Percentiles rank a stretch among this genome's conserved stretches.
Evolutionary conservation across 2,329 filamentous ascomycete genomes (phyloP).

Genomic region (Pyrenophora tritici-repentis): DNA sequence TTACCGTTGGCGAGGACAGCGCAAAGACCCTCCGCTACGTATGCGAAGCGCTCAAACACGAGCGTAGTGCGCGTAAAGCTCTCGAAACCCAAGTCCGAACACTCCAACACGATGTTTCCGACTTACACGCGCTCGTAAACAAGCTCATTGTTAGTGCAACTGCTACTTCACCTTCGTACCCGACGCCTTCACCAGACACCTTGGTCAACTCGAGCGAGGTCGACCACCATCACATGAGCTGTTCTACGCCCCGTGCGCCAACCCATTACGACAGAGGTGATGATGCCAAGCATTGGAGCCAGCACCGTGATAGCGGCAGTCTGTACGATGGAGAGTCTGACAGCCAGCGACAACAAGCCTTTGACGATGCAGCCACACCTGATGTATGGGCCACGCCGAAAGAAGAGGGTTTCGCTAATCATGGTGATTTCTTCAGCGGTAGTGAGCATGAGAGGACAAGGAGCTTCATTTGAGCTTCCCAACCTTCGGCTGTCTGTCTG

Average conservation of each 20-base stretch:
- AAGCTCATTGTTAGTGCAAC: conserved; percentile 31
- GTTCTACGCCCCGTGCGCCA: conserved; percentile 32
- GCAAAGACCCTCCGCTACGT: conserved; percentile 26
- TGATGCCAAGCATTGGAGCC: neutral
- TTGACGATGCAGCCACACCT: conserved; percentile 35
- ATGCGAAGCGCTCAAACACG: conserved; percentile 33
- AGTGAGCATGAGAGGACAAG: neutral
- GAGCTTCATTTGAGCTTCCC: conserved; percentile 2
- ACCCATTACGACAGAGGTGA: neutral
- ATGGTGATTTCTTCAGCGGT: conserved; percentile 28
- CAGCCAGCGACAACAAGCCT: conserved; percentile 14
- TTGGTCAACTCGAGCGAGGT: conserved; percentile 24
- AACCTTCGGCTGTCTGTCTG: too few species aligned
- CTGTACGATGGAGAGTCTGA: conserved; percentile 11
- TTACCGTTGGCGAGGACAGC: conserved; percentile 1
- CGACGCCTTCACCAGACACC: conserved; percentile 42
- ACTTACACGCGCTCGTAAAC: conserved; percentile 38
- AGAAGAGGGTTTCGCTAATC: conserved; percentile 39
- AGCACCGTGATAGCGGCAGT: conserved; percentile 11
- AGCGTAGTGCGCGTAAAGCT: conserved; percentile 41
- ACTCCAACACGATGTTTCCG: conserved; percentile 39
- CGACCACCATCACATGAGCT: conserved; percentile 32
- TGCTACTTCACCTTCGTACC: conserved; percentile 31
- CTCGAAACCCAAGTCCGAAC: conserved; percentile 40
- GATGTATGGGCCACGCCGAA: conserved; percentile 46